A percentile compares a stretch with the other conserved stretches of the same genome.
phyloP scores from a whole-genome alignment of 345 rosid genomes.

The Alliaria petiolata region DNA sequence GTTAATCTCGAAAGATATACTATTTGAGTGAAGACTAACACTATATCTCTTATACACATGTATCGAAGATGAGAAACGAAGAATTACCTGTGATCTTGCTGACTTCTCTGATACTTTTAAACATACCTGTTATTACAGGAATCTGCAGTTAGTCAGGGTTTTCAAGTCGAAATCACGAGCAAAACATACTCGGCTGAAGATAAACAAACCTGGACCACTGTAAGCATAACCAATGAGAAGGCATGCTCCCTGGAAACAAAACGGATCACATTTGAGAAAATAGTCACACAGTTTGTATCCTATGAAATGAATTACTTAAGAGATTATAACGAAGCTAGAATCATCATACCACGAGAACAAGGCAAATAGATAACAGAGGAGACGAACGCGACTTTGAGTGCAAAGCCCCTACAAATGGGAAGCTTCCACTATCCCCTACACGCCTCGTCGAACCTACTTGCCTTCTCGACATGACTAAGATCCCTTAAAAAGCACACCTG shows the following conservation, averaged over 20 bases:
- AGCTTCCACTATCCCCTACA: constrained; percentile 65
- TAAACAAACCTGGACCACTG: constrained; percentile 59
- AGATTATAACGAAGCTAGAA: background rate
- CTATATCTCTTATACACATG: background rate
- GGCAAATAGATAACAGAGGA: constrained; percentile 60
- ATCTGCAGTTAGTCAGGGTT: background rate
- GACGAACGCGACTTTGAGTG: constrained; percentile 80
- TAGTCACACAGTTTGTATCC: background rate
- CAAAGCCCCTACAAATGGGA: constrained; percentile 64
- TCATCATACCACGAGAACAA: constrained; percentile 59
- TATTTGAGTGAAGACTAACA: background rate
- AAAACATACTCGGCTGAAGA: background rate
- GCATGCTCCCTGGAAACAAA: constrained; percentile 56
- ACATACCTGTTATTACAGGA: constrained; percentile 43
- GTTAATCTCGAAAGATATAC: too few relatives aligned
- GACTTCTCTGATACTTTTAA: constrained; percentile 44
- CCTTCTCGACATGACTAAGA: constrained; percentile 67
- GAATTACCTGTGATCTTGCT: constrained; percentile 54
- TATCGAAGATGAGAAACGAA: background rate
- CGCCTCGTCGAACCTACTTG: constrained; percentile 78
- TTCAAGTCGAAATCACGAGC: background rate
- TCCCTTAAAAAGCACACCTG: constrained; percentile 3
- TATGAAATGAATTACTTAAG: background rate
- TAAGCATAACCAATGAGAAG: constrained; percentile 66
- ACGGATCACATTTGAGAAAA: background rate